Conservation (phyloP, 2,329 filamentous ascomycete species). For the Aspergillus jensenii region DNA sequence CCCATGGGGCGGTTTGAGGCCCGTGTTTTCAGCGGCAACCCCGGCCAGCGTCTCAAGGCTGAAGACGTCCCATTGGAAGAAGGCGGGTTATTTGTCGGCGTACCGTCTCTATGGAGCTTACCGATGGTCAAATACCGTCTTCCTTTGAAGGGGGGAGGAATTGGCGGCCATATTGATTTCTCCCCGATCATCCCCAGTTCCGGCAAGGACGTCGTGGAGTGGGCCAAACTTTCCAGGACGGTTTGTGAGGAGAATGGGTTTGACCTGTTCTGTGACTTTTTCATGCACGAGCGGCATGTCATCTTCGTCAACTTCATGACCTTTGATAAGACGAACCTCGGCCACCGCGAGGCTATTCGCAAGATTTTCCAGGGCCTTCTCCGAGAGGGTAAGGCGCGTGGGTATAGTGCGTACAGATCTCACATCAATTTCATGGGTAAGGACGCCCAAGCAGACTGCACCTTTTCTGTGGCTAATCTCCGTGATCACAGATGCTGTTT, state of each 20-base stretch:
- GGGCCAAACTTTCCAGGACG: background rate
- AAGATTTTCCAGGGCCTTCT: background rate
- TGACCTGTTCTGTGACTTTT: background rate
- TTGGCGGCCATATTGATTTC: slow-evolving; percentile 14
- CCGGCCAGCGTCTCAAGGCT: too few relatives aligned
- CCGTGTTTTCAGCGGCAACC: background rate
- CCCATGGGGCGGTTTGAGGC: slow-evolving; percentile 15
- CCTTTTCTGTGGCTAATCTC: too few relatives aligned
- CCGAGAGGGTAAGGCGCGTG: background rate
- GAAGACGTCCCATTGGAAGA: too few relatives aligned
- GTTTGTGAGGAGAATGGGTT: background rate
- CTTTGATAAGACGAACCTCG: background rate
- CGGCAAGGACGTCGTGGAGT: slow-evolving; percentile 9
- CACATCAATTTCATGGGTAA: slow-evolving; percentile 22
- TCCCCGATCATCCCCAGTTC: slow-evolving; percentile 10
- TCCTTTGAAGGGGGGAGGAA: too few relatives aligned
- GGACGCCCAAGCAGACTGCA: too few relatives aligned
- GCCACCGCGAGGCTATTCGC: background rate
- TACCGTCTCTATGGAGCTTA: too few relatives aligned
- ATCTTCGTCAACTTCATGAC: background rate
- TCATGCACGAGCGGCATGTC: background rate
- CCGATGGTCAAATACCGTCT: background rate
- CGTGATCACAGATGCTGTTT: too few relatives aligned
- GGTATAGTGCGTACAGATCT: slow-evolving; percentile 22
- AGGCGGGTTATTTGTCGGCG: too few relatives aligned